These are phyloP conservation scores for Xylaria sp. DNA, from an alignment of 2,329 filamentous ascomycete genomes.

Conservation along the genomic window DNA sequence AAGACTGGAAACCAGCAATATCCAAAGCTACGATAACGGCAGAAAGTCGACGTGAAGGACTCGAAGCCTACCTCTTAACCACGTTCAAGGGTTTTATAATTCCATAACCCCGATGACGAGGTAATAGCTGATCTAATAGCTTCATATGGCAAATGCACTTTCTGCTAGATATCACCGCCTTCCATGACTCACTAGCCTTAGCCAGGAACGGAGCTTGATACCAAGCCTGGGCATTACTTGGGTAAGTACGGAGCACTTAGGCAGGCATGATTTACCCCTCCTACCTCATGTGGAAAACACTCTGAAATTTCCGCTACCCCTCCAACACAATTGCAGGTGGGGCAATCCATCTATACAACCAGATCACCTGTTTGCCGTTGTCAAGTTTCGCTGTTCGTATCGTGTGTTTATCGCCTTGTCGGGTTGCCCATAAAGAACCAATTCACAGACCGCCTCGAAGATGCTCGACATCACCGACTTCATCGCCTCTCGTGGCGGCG, in stretches of 20 bases:
- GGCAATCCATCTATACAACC: constrained; percentile 21
- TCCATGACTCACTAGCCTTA: constrained; percentile 18
- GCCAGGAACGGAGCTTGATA: constrained; percentile 13
- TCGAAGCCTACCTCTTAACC: too few species aligned
- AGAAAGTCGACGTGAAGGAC: too few species aligned
- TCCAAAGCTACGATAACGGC: too few species aligned
- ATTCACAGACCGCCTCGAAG: neutral
- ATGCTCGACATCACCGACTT: constrained; percentile 74
- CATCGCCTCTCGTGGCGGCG: constrained; percentile 85
- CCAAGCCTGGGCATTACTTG: too few species aligned
- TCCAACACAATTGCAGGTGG: constrained; percentile 32
- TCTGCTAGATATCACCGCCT: constrained; percentile 5
- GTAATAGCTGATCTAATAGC: too few species aligned
- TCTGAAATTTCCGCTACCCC: constrained; percentile 32
- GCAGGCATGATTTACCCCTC: constrained; percentile 22
- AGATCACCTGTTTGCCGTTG: neutral
- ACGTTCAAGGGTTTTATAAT: too few species aligned
- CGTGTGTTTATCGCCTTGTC: neutral
- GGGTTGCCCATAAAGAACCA: neutral
- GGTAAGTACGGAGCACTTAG: too few species aligned
- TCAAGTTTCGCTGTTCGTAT: neutral
- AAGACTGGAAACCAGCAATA: too few species aligned
- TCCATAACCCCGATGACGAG: too few species aligned
- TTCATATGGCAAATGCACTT: neutral
- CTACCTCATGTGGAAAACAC: constrained; percentile 14